These are phyloP conservation scores for Trichoderma semiorbis DNA, from an alignment of 2,329 filamentous ascomycete genomes.

Conservation along the genomic window DNA sequence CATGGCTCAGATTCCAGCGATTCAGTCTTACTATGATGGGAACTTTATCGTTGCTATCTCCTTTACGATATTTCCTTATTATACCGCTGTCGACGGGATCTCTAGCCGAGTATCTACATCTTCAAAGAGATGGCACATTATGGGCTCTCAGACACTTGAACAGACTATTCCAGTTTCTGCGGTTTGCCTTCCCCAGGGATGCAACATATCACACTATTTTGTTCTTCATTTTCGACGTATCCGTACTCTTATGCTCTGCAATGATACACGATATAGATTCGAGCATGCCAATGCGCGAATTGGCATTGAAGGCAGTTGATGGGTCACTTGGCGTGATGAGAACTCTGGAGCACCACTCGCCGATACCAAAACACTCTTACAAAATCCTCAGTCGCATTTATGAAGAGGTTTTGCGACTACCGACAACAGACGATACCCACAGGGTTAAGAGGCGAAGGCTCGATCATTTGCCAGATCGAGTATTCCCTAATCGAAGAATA, in stretches of 20 bases:
- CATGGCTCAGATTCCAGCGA: conserved; percentile 46
- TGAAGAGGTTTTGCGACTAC: conserved; percentile 21
- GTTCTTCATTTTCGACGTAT: conserved; percentile 50
- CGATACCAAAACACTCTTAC: conserved; percentile 33
- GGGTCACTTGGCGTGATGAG: conserved; percentile 35
- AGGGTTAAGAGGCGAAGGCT: not conserved
- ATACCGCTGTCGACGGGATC: conserved; percentile 30
- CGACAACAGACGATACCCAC: not conserved
- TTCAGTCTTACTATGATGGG: conserved; percentile 43
- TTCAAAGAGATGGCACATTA: conserved; percentile 42
- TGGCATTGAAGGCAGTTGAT: conserved; percentile 39
- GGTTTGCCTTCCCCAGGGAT: conserved; percentile 40
- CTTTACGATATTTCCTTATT: conserved; percentile 45
- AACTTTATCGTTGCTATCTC: conserved; percentile 44
- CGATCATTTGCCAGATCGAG: not conserved
- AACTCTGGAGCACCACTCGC: conserved; percentile 29
- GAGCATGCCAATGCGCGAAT: conserved; percentile 38
- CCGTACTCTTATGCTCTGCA: conserved; percentile 48
- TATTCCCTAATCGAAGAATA: not conserved
- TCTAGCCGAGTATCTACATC: conserved; percentile 32
- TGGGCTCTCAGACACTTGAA: conserved; percentile 42
- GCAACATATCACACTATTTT: conserved; percentile 48
- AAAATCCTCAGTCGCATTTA: conserved; percentile 32
- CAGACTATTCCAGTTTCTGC: conserved; percentile 40
- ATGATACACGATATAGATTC: conserved; percentile 47